Percentiles rank a stretch among this genome's conserved stretches.
phyloP scores from a whole-genome alignment of 1,284 basidiomycete species.

The Kalmanozyma brasiliensis region DNA sequence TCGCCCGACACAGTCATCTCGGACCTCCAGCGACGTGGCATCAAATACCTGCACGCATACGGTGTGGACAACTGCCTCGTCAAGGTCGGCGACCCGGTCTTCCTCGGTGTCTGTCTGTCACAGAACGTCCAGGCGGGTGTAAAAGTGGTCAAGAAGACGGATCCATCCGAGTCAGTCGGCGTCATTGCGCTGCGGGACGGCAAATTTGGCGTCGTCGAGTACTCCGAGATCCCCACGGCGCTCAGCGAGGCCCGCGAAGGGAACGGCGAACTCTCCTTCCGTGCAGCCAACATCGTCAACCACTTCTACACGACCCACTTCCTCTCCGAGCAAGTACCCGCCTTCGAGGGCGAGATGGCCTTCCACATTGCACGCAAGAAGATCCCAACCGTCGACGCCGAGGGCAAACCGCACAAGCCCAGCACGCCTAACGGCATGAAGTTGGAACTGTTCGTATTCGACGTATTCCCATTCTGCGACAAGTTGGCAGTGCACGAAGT shows the following conservation, averaged over 20 bases:
- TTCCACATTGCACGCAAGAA: conserved; percentile 99
- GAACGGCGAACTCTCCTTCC: conserved; percentile 79
- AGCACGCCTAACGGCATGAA: conserved; percentile 97
- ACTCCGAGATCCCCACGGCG: conserved; percentile 90
- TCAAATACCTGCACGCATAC: conserved; percentile 93
- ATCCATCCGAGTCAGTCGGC: conserved; percentile 90
- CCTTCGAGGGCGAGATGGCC: conserved; percentile 86
- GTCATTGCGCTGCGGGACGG: conserved; percentile 86
- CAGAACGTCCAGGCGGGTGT: conserved; percentile 89
- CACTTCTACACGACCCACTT: conserved; percentile 95
- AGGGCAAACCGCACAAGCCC: conserved; percentile 78
- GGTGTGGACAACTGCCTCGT: conserved; percentile 99
- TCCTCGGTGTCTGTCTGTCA: conserved; percentile 90
- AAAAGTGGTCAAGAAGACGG: conserved; percentile 92
- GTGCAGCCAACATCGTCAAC: conserved; percentile 97
- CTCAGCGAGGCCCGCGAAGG: conserved; percentile 82
- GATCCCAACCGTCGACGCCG: conserved; percentile 78
- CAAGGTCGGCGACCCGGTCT: conserved; percentile 93
- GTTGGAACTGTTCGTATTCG: conserved; percentile 97
- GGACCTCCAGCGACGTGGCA: conserved; percentile 80
- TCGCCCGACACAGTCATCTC: conserved; percentile 77
- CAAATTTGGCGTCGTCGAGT: conserved; percentile 93
- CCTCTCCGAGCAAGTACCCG: conserved; percentile 78
- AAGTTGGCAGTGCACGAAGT: conserved; percentile 88
- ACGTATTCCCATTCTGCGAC: conserved; percentile 92